Conservation (phyloP, 495 filamentous ascomycete species). For the Hyaloscypha finlandica region DNA sequence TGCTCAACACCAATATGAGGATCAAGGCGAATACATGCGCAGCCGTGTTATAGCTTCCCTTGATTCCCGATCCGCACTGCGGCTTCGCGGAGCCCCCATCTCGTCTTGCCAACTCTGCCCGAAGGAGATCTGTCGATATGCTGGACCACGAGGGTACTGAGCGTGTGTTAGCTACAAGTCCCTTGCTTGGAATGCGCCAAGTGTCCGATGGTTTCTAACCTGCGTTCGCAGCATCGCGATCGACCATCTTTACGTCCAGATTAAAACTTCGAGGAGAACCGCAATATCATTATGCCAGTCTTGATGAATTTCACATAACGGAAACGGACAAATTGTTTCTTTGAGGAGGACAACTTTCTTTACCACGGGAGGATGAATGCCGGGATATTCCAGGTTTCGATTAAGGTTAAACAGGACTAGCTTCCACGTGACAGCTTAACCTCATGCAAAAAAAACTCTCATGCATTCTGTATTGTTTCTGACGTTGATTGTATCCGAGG, state of each 20-base stretch:
- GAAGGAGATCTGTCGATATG: slow-evolving; percentile 51
- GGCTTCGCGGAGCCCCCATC: slow-evolving; percentile 44
- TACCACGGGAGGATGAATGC: background rate
- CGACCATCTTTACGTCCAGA: slow-evolving; percentile 16
- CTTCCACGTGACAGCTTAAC: background rate
- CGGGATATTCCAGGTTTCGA: background rate
- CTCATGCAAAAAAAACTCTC: background rate
- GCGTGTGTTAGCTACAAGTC: background rate
- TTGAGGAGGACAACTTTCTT: slow-evolving; percentile 1
- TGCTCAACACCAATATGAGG: slow-evolving; percentile 71
- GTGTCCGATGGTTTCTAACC: background rate
- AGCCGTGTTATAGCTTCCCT: slow-evolving; percentile 63
- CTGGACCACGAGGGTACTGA: slow-evolving; percentile 40
- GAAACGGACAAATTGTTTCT: slow-evolving; percentile 1
- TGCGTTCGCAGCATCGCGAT: slow-evolving; percentile 7
- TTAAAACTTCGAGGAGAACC: slow-evolving; percentile 1
- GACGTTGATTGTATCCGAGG: too few species aligned
- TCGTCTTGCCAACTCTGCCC: slow-evolving; percentile 52
- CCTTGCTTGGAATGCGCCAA: background rate
- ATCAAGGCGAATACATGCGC: slow-evolving; percentile 78
- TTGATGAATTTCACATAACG: background rate
- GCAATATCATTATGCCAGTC: slow-evolving; percentile 14
- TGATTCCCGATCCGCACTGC: slow-evolving; percentile 61
- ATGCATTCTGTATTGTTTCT: too few species aligned
- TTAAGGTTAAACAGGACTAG: background rate